Base-by-base conservation (phyloP, 495 filamentous ascomycete genomes). In the Aspergillus heteromorphus region DNA sequence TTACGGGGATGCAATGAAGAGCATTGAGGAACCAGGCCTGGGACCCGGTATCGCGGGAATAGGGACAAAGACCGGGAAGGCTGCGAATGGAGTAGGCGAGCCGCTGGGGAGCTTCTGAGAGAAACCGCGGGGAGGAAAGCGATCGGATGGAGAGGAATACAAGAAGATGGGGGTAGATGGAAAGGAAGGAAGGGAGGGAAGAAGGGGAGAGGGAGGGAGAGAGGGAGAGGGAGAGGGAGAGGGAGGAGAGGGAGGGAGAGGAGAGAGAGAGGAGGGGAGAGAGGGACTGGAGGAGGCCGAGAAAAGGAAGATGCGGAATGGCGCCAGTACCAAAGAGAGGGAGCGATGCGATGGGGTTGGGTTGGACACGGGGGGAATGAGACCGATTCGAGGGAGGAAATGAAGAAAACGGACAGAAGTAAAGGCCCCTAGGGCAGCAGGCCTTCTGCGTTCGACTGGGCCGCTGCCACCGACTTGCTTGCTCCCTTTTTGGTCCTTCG, bases 181-280 rank as follows among this genome's bases (percentile, higher is more conserved):
- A 60, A 40, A n/a, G 40, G 23, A 34, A 55, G 48, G 42, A 41
- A 42, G 14, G 16, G 38, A 29, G 21, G 51, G 52, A 30, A 45
- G 57, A 54, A 47, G 51, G 20, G 19, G 23, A 62, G 16, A 48
- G 49, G 54, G 51, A 49, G 54, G 48, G 48, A 58, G 51, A 29
- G 49, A 57, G 57, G n/a, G n/a, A n/a, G n/a, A n/a, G n/a, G n/a
- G n/a, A n/a, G n/a, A n/a, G 56, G 56, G 54, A 48, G 41, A 47
- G 45, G 38, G 40, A 59, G 57, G 40, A 60, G 51, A 62, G 55
- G 59, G 49, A 47, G 55, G 17, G 40, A 40, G 51, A 30, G 38
- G 23, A 45, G 23, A 41, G 41, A 53, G 40, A n/a, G n/a, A n/a
- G 45, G 18, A 51, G 40, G 50, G 11, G 10, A 30, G 29, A 20